Evolutionary conservation across 129 eudicot genomes (phyloP), one percentile per base, ranked within the genome.

Genomic region (Flaveria brownii): DNA sequence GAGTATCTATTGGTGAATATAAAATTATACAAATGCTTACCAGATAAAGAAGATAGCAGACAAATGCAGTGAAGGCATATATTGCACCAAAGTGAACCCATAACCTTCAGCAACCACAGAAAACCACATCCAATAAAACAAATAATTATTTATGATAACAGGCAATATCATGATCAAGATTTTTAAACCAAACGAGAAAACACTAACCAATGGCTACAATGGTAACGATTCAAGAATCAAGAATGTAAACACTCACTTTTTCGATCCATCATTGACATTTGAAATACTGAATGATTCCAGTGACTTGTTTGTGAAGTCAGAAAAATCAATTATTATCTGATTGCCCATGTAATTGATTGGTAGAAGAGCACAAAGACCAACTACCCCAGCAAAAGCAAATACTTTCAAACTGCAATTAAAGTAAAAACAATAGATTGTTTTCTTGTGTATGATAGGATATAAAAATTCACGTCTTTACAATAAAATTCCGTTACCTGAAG

Each of bases 191-290:
- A 46, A 71, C 54, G 8, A 61, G 59, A 71, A 70, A 59, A 56
- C 63, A 70, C 23, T 66, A 76, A 46, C 52, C 30, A 70, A 78
- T 71, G 26, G 59, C 59, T 72, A 15, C 51, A 9, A 49, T 20
- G n/a, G 71, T 69, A 55, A 11, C 7, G 12, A 50, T 42, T 76
- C 11, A 67, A 30, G 54, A 74, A 46, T 41, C 68, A 59, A 61
- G 25, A 52, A 36, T 70, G 22, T 51, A 25, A 76, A 70, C 45
- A 69, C 77, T 87, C 64, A 91, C 97, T 83, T 71, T 78, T 80
- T 87, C 6, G 99, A 95, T 46, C 99, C 99, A 78, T 91, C 91
- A 10, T 91, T 81, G 67, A 95, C 97, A 87, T 95, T 91, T 71
- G 99, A 91, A 77, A 95, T 89, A 77, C 87, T 86, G 86, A 95